Base-by-base conservation (phyloP, 2,329 filamentous ascomycete genomes). In the Ophiostoma triangulosporum region DNA sequence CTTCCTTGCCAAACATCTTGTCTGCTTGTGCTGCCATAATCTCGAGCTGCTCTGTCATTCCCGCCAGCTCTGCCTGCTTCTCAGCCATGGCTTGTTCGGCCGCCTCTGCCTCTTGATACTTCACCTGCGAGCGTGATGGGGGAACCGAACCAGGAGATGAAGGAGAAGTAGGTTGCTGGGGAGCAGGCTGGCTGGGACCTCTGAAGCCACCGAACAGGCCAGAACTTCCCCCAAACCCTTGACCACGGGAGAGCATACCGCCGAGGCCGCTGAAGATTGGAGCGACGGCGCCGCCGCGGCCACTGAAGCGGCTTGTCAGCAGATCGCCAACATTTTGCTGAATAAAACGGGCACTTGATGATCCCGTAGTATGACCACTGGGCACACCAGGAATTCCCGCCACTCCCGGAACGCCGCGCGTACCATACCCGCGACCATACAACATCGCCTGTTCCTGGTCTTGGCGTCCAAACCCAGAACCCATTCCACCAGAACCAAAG, bases 41-140 rank as follows among this genome's bases (percentile, higher is more conserved):
- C 29, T 31, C 29, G 29, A 31, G 29, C 29, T 11, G 29, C 29
- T 31, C 29, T 11, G 12, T 31, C 29, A 31, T 31, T 11, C 12
- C 29, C 3, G 38, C 38, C 38, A 43, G 20, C 20, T 43, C 38
- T 8, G 38, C 20, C 20, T 43, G 38, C 57, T 67, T 68, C 3
- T 56, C 58, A 14, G 57, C 62, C 8, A 71, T 62, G 33, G 66
- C 60, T 27, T 59, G 60, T 54, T 69, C 67, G 3, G 73, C 60
- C 0, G 61, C 61, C 32, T 66, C 65, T 1, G 65, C 67, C 0
- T 60, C 62, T 1, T 60, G 60, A 60, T 73, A 70, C 60, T 51
- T 70, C 33, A 61, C 64, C 15, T 61, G 61, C n/a, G 50, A 26
- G 1, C 43, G 26, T 17, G 53, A 32, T n/a, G 8, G 33, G 31